phyloP scores from a whole-genome alignment of 345 rosid genomes.

The Eucalyptus regnans region DNA sequence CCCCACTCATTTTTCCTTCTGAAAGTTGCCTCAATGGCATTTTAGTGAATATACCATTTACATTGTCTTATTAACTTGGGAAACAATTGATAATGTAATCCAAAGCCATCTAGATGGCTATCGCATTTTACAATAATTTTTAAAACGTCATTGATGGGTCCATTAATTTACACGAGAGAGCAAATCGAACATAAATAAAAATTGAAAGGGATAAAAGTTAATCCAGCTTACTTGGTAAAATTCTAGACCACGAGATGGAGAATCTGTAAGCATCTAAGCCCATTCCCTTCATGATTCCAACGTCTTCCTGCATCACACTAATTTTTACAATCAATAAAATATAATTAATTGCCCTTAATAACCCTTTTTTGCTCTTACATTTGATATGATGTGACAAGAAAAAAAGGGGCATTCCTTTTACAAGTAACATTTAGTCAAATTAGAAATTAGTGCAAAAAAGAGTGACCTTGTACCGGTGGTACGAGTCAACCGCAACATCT shows the following conservation, averaged over 20 bases:
- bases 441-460: background rate
- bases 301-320: slow-evolving; percentile 14
- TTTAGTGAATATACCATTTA: background rate
- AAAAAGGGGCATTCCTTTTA: background rate
- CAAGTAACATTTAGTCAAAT: background rate
- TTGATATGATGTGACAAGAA: background rate
- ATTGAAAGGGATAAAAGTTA: background rate
- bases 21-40: background rate
- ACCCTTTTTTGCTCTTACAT: background rate
- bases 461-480: slow-evolving; percentile 45
- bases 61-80: background rate
- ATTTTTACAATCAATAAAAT: background rate
- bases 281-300: slow-evolving; percentile 19
- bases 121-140: background rate
- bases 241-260: slow-evolving; percentile 33
- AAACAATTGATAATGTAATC: background rate
- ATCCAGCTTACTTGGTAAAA: slow-evolving; percentile 12
- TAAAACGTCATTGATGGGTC: background rate
- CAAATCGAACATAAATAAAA: background rate
- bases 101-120: background rate
- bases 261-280: slow-evolving; percentile 27
- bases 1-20: slow-evolving; percentile 18
- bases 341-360: background rate
- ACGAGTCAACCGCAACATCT: slow-evolving; percentile 38
- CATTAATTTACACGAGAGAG: background rate